Conservation (phyloP, 257 asterid species). For the Lavandula angustifolia region DNA sequence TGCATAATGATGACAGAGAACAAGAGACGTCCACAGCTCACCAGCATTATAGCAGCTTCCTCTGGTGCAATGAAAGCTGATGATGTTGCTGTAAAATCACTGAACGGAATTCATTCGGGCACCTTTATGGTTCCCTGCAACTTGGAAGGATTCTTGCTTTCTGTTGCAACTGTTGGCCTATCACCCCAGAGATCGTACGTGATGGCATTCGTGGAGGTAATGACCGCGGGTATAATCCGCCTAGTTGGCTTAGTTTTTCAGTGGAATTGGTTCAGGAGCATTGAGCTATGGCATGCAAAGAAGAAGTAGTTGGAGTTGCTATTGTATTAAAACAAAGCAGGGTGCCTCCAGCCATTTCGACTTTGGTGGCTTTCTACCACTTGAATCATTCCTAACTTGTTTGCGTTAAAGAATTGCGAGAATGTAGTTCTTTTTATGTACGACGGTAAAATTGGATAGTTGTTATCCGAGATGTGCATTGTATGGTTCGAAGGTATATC, state of each 20-base stretch:
- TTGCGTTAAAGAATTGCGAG: too few species aligned
- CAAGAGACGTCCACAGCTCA: slow-evolving; percentile 77
- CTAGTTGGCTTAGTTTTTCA: slow-evolving; percentile 75
- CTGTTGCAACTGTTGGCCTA: slow-evolving; percentile 78
- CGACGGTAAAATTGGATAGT: too few species aligned
- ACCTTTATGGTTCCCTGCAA: slow-evolving; percentile 80
- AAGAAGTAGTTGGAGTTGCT: slow-evolving; percentile 32
- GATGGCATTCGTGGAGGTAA: slow-evolving; percentile 82
- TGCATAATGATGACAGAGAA: slow-evolving; percentile 50
- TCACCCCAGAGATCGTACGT: slow-evolving; percentile 87
- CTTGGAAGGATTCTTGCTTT: slow-evolving; percentile 68
- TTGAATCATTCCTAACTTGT: too few species aligned
- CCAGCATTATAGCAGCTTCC: slow-evolving; percentile 78
- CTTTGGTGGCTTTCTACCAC: too few species aligned
- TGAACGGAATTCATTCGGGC: slow-evolving; percentile 67
- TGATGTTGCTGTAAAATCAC: slow-evolving; percentile 70
- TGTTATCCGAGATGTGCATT: too few species aligned
- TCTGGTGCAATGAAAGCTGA: slow-evolving; percentile 95
- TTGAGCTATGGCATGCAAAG: slow-evolving; percentile 59
- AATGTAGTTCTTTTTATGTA: too few species aligned
- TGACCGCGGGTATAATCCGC: slow-evolving; percentile 59
- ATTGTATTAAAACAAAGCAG: too few species aligned
- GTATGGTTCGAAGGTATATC: too few species aligned
- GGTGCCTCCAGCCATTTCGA: too few species aligned
- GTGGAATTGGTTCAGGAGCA: slow-evolving; percentile 83